Conservation (phyloP, 1,284 basidiomycete species). For the Naganishia sp. region DNA sequence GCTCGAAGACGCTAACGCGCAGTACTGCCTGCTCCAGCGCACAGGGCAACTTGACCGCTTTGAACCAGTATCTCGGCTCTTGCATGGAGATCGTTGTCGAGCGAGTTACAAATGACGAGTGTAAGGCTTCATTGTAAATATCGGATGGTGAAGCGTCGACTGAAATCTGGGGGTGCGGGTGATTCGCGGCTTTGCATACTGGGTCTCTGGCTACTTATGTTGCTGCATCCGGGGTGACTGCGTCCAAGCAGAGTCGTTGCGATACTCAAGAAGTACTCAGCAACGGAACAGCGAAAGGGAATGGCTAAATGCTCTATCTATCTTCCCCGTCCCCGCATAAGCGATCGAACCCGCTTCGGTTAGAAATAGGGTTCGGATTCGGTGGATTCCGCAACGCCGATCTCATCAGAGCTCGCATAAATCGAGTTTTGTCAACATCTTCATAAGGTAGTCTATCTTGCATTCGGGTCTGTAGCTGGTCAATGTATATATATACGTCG, state of each 20-base stretch:
- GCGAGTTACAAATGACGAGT: not conserved
- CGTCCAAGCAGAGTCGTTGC: too few relatives aligned
- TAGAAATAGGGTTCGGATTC: not conserved
- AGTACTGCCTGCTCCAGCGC: constrained; percentile 24
- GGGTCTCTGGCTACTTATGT: too few relatives aligned
- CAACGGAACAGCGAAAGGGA: too few relatives aligned
- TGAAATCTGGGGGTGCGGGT: not conserved
- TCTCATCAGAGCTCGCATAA: not conserved
- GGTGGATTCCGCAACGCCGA: constrained; percentile 1
- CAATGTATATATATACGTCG: too few relatives aligned
- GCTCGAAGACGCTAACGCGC: not conserved
- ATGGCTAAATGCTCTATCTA: not conserved
- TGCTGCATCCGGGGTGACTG: too few relatives aligned
- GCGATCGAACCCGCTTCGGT: constrained; percentile 7
- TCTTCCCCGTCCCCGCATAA: not conserved
- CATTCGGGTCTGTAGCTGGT: too few relatives aligned
- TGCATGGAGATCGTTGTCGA: constrained; percentile 6
- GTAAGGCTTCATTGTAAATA: not conserved
- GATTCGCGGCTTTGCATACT: not conserved
- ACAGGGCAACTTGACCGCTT: constrained; percentile 21
- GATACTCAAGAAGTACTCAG: too few relatives aligned
- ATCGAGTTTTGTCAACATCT: not conserved
- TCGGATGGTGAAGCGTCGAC: not conserved
- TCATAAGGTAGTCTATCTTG: too few relatives aligned
- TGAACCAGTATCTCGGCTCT: constrained; percentile 17